Evolutionary conservation across 768 basidiomycete species (phyloP), one percentile per base, ranked within the genome.

Genomic region (Mycena maculata): DNA sequence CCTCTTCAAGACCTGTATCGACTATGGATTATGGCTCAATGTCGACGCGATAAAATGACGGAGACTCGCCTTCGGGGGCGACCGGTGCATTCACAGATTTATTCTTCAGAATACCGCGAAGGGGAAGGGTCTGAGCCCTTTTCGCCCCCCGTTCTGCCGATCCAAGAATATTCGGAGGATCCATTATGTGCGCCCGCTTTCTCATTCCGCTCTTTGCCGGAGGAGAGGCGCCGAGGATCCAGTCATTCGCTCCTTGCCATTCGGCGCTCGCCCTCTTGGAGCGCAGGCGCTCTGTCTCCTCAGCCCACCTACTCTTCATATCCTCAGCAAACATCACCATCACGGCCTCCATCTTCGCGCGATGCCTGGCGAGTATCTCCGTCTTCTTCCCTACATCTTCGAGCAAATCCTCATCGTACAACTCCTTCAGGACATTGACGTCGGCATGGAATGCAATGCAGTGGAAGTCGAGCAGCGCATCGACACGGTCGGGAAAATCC

Each of bases 391-490:
- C 52, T 13, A 49, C 63, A n/a, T 52, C 30, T 9, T 27, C 3
- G 42, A 28, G 20, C 6, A 56, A 13, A n/a, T 55, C 62, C 7
- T 61, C 61, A 15, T 70, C 62, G 31, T 67, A 67, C 49, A 70
- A 22, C 55, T 63, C 47, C 69, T 62, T 67, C 57, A 70, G 18
- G 18, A 70, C 65, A 12, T 36, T 38, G 52, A 70, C 30, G 25
- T 70, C 69, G 33, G 69, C 65, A 28, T 70, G 65, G 44, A 70
- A 70, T 9, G 69, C 69, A 22, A 70, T 50, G 53, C 54, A 56
- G 53, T 70, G 69, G 30, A 67, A 70, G 15, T 70, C 69, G 44
- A 70, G 62, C 16, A 70, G 62, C 31, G 65, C 61, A 27, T 70
- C 65, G 22, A 64, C 65, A 2, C 69, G 69, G 2, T 20, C 47